A percentile compares a stretch with the other conserved stretches of the same genome.
These are phyloP conservation scores for Bertia moriformis DNA, from an alignment of 2,329 filamentous ascomycete species.

Conservation along the genomic window DNA sequence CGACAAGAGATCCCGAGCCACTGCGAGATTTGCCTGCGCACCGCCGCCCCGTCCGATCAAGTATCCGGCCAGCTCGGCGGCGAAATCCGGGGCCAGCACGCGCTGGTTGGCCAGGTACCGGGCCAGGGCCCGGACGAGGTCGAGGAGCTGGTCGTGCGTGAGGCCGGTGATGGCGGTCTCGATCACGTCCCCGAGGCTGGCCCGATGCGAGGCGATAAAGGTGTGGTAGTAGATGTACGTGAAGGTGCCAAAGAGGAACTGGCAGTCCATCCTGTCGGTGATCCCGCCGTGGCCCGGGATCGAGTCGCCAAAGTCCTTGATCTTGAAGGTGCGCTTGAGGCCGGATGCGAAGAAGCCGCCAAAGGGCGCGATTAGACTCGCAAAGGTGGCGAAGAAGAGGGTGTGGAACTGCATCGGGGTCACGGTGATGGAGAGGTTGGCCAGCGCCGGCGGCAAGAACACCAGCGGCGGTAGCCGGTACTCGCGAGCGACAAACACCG, in stretches of 20 bases:
- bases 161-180: constrained; percentile 87
- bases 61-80: not conserved
- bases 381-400: constrained; percentile 78
- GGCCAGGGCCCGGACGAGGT: constrained; percentile 53
- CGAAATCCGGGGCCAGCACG: not conserved
- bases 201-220: constrained; percentile 82
- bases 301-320: constrained; percentile 98
- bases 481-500: constrained; percentile 62
- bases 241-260: constrained; percentile 99
- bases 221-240: constrained; percentile 97
- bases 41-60: not conserved
- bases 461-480: constrained; percentile 4
- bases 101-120: constrained; percentile 54
- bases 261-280: constrained; percentile 98
- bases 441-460: not conserved
- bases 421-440: constrained; percentile 48
- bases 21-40: not conserved
- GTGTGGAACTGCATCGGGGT: constrained; percentile 90
- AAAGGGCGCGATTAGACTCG: constrained; percentile 90
- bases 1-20: not conserved
- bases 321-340: constrained; percentile 96
- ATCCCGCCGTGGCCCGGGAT: constrained; percentile 96
- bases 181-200: constrained; percentile 71
- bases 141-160: constrained; percentile 73
- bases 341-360: constrained; percentile 97